Conservation (phyloP, 75 land plant genomes). For the Cryptomeria japonica region DNA sequence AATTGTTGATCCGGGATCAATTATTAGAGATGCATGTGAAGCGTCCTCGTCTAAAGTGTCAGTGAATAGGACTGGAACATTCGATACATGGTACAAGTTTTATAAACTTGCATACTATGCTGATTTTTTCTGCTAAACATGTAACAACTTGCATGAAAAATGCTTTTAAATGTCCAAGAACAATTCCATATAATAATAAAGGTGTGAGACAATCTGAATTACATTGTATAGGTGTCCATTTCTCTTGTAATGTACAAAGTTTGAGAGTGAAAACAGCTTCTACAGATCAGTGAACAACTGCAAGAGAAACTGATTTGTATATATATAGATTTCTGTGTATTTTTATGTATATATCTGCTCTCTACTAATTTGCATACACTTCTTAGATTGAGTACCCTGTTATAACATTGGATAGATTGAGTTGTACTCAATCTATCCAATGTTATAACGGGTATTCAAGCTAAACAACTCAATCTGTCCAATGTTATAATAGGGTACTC, state of each 20-base stretch:
- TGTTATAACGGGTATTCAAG: too few relatives aligned
- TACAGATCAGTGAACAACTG: not conserved
- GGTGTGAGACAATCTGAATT: not conserved
- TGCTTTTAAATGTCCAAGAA: not conserved
- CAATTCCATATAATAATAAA: not conserved
- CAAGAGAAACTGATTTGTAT: not conserved
- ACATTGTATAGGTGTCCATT: not conserved
- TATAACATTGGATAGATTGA: too few relatives aligned
- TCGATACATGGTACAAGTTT: not conserved
- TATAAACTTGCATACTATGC: not conserved
- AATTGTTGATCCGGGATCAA: not conserved
- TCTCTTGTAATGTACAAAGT: not conserved
- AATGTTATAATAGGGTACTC: not conserved
- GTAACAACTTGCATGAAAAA: not conserved
- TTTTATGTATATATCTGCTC: too few relatives aligned
- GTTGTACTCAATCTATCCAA: too few relatives aligned
- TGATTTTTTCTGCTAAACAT: not conserved
- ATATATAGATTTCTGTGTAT: too few relatives aligned
- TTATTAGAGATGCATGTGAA: not conserved
- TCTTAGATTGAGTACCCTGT: too few relatives aligned
- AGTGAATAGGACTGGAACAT: too few relatives aligned
- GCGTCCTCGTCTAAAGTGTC: not conserved
- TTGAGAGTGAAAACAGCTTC: not conserved
- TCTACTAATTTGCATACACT: too few relatives aligned
- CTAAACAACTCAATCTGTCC: too few relatives aligned